Evolutionary conservation across 345 rosid genomes (phyloP).

Genomic region (Populus nigra): DNA sequence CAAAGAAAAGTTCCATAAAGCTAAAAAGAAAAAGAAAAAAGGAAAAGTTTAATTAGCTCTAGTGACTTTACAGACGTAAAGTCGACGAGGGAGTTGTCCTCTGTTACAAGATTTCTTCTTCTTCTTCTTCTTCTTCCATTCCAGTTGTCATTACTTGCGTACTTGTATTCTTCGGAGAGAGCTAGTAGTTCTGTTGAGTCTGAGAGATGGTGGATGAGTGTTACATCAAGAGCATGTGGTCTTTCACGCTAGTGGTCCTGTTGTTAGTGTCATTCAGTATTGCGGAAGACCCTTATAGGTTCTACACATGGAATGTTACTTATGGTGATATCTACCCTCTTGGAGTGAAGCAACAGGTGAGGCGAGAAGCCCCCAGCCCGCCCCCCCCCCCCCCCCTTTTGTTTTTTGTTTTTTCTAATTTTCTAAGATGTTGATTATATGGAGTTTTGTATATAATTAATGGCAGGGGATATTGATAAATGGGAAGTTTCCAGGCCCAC

Average conservation of each 20-base stretch:
- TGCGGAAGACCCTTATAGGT: constrained; percentile 65
- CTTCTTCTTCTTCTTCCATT: background rate
- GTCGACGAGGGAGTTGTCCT: background rate
- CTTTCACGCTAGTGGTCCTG: constrained; percentile 9
- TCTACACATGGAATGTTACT: constrained; percentile 61
- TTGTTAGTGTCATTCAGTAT: constrained; percentile 21
- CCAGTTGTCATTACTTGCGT: too few species aligned
- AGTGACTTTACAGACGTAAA: constrained; percentile 21
- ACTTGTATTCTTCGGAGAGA: too few species aligned
- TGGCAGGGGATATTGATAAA: constrained; percentile 85
- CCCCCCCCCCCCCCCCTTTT: background rate
- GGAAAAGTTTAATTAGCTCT: background rate
- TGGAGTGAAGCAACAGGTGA: constrained; percentile 62
- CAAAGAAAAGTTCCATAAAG: constrained; percentile 14
- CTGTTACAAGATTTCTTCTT: constrained; percentile 10
- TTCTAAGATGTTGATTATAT: background rate
- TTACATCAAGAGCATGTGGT: constrained; percentile 6
- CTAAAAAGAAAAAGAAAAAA: background rate
- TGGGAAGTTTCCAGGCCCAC: constrained; percentile 93
- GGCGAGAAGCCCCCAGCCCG: background rate
- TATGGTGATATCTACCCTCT: constrained; percentile 70
- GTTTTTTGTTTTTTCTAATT: background rate
- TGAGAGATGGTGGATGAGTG: background rate
- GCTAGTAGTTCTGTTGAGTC: background rate
- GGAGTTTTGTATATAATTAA: background rate